Evolutionary conservation across 768 basidiomycete species (phyloP).

Genomic region (Multifurca ochricompacta): DNA sequence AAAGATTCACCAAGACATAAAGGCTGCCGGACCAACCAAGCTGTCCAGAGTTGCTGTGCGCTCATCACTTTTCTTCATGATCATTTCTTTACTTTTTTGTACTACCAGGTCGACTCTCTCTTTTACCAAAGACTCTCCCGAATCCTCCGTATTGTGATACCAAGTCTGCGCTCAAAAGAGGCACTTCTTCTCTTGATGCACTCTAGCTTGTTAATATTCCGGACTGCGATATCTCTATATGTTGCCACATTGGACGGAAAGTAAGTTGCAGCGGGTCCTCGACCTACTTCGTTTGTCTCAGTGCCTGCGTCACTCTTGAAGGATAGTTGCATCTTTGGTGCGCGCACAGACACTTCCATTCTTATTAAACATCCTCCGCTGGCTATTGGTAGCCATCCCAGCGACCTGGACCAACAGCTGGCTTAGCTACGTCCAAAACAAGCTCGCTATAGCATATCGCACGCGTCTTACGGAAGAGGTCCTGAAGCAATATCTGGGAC

Average conservation of each 20-base stretch:
- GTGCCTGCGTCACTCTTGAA: slow-evolving; percentile 26
- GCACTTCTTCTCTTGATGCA: slow-evolving; percentile 83
- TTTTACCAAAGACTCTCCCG: slow-evolving; percentile 76
- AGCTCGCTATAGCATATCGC: slow-evolving; percentile 82
- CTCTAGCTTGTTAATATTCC: slow-evolving; percentile 77
- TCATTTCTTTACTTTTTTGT: not conserved
- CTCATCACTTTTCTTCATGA: slow-evolving; percentile 4
- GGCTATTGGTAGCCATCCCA: slow-evolving; percentile 88
- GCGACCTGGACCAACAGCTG: slow-evolving; percentile 92
- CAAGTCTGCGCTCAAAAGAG: slow-evolving; percentile 77
- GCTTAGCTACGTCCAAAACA: slow-evolving; percentile 90
- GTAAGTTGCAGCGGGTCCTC: slow-evolving; percentile 30
- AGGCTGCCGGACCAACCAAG: slow-evolving; percentile 32
- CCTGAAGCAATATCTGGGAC: slow-evolving; percentile 76
- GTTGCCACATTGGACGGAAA: slow-evolving; percentile 91
- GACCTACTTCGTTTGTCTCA: slow-evolving; percentile 7
- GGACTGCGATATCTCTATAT: slow-evolving; percentile 89
- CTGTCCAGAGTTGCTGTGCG: slow-evolving; percentile 62
- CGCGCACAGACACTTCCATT: slow-evolving; percentile 75
- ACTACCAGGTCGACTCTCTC: slow-evolving; percentile 70
- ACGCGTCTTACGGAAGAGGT: slow-evolving; percentile 81
- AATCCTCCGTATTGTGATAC: slow-evolving; percentile 85
- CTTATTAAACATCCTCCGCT: slow-evolving; percentile 76
- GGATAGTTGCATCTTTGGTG: slow-evolving; percentile 93
- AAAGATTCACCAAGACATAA: slow-evolving; percentile 33